Evolutionary conservation across 495 filamentous ascomycete genomes (phyloP).

Genomic region (Friedmanniomyces simplex): DNA sequence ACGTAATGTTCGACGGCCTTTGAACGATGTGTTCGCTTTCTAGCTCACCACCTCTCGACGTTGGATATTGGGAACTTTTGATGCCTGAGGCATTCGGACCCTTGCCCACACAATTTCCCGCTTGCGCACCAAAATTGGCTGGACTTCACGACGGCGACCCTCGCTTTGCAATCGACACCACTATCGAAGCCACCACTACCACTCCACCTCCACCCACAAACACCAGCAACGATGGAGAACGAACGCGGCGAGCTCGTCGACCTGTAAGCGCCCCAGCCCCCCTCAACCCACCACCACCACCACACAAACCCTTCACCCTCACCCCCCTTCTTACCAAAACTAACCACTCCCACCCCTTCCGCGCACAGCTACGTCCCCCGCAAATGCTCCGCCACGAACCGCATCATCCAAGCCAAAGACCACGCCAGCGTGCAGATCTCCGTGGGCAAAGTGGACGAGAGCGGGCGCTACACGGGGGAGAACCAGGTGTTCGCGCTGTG

Average conservation of each 20-base stretch:
- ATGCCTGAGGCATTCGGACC: not conserved
- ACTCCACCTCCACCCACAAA: not conserved
- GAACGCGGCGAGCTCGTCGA: conserved; percentile 98
- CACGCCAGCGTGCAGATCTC: conserved; percentile 38
- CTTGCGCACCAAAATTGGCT: not conserved
- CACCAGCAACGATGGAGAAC: conserved; percentile 63
- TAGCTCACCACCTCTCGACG: too few relatives aligned
- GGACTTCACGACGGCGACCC: not conserved
- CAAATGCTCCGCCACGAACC: conserved; percentile 48
- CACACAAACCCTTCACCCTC: conserved; percentile 8
- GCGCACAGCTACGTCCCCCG: conserved; percentile 83
- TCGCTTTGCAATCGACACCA: not conserved
- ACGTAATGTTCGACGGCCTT: too few relatives aligned
- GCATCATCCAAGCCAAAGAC: conserved; percentile 97
- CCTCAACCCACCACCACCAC: not conserved
- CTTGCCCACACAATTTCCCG: not conserved
- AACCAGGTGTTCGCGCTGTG: conserved; percentile 95
- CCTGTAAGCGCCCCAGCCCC: conserved; percentile 53
- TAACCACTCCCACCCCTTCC: conserved; percentile 11
- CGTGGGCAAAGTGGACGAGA: conserved; percentile 43
- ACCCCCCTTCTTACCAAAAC: conserved; percentile 10
- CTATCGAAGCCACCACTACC: not conserved
- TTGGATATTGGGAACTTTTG: not conserved
- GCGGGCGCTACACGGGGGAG: conserved; percentile 92
- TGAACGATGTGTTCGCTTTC: too few relatives aligned